Base-by-base conservation (phyloP, 2,329 filamentous ascomycete genomes). In the Microcyclospora tardicrescens region DNA sequence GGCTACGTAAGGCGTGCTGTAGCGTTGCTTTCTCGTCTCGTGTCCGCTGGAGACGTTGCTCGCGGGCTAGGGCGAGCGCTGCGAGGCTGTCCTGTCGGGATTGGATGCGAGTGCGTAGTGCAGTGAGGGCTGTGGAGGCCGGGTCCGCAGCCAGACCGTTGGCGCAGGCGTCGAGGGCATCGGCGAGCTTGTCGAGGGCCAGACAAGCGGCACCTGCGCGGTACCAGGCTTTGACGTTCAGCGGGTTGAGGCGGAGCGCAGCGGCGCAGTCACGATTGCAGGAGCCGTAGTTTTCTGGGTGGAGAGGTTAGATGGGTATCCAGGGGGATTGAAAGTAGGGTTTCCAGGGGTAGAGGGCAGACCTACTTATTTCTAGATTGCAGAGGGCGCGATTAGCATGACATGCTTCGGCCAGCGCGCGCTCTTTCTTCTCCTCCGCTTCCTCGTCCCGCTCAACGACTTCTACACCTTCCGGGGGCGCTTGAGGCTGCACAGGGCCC, bases 161-260 rank as follows among this genome's bases (percentile, higher is more conserved):
- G 4, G 72, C 65, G 54, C 81, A 87, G 4, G 84, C 78, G 58
- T 93, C 85, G 48, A 79, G 72, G 2, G 91, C 87, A 63, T 95
- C 86, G 15, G 65, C 61, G 40, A 93, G 67, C 54, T 84, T 84
- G 58, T 83, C 80, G 12, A 95, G 74, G 1, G 79, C 76, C 16
- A 93, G 67, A 40, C 93, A 73, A 3, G 91, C 89, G 43, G 72
- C 70, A 2, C 82, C 75, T 39, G 82, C 86, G 45, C 91, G 81
- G 63, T 93, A 98, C 64, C 79, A 85, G 1, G 91, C 89, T 65
- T 98, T 98, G 54, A 93, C 61, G 59, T 94, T 95, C 36, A 59
- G 61, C 2, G 79, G 72, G 61, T 95, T 93, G 42, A 95, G 67
- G 30, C 77, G 75, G 43, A 98, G 71, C 1, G 84, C 81, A 6